Base-by-base conservation (phyloP, 176 grass and related monocot genomes). In the Oryza rufipogon region DNA sequence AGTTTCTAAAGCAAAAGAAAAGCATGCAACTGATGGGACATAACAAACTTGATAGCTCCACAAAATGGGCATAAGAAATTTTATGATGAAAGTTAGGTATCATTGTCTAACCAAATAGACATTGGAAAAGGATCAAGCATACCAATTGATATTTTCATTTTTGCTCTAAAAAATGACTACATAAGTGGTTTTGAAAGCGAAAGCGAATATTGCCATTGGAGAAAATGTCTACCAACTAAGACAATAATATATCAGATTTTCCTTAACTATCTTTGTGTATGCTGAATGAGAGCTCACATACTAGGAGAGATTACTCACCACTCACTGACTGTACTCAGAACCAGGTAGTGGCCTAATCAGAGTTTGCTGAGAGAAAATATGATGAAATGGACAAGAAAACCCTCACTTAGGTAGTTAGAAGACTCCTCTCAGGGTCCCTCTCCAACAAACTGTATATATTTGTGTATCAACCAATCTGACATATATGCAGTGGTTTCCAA, bases 391-490 rank as follows among this genome's bases (percentile, higher is more conserved):
- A 71, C 64, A 84, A 84, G 23, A 84, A 83, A 87, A 87, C 76
- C 69, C 76, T 84, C 89, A 71, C 82, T 75, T 85, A 54, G 84
- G 84, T 84, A 84, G 89, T 87, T 87, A 91, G 89, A 84, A 91
- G 64, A 83, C 77, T 85, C 75, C 80, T 90, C 84, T 90, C 80
- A 66, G 70, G 84, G 84, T 64, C 84, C 84, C 80, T 84, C 84
- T 84, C 70, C 76, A 87, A 91, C 89, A 80, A 75, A 90, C 89
- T 90, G 66, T 89, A 74, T 74, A 68, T 70, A 87, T 87, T 78
- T 80, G 80, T 68, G 44, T 75, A 86, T 76, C 85, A 87, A 84
- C 73, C 42, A 83, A 75, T 87, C 80, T 44, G 38, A 79, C 74
- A 83, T 87, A 83, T 79, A 79, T 90, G 74, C 75, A 86, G 79